Evolutionary conservation across 306 rosid species (phyloP).

Genomic region (Prunus davidiana): DNA sequence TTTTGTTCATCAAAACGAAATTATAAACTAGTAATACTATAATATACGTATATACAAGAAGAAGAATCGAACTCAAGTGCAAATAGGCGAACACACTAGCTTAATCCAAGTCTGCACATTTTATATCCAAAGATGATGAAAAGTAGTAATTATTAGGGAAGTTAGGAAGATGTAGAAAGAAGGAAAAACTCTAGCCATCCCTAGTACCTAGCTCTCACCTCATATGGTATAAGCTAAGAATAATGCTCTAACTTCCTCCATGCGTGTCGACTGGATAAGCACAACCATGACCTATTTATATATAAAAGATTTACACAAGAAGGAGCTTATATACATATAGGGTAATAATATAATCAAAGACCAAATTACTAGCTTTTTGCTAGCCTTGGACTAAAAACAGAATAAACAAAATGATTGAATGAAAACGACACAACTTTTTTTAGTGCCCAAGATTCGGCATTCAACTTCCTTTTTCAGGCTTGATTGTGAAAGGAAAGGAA

Average conservation of each 20-base stretch:
- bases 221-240: background rate
- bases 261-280: constrained; percentile 1
- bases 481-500: background rate
- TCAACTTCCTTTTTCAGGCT: constrained; percentile 6
- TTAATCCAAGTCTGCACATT: too few relatives aligned
- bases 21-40: too few relatives aligned
- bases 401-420: constrained; percentile 20
- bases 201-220: too few relatives aligned
- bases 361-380: background rate
- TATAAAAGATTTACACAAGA: background rate
- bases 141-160: too few relatives aligned
- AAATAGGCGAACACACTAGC: too few relatives aligned
- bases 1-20: too few relatives aligned
- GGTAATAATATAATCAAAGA: too few relatives aligned
- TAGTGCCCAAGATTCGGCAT: constrained; percentile 8
- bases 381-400: background rate
- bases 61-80: rapidly evolving
- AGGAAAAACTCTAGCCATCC: too few relatives aligned
- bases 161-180: too few relatives aligned
- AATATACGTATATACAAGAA: too few relatives aligned
- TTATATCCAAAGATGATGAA: too few relatives aligned
- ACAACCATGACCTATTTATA: background rate
- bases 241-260: background rate
- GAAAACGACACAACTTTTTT: constrained; percentile 2
- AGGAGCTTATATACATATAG: background rate